Base-by-base conservation (phyloP, 1,139 yeast genomes). In the Nematodospora anomalae region DNA sequence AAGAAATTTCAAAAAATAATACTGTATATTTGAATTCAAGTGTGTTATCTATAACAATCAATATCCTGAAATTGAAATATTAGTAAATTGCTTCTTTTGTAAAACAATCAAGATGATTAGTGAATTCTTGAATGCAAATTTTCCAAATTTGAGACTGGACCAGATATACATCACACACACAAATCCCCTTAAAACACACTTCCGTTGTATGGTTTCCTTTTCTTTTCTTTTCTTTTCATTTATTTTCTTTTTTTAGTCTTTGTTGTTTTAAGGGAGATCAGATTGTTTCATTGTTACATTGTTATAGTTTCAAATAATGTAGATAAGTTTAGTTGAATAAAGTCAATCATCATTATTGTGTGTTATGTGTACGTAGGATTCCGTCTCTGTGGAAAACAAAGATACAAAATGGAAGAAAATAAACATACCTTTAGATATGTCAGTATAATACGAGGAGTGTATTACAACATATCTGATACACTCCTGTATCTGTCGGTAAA, bases 281-380 rank as follows among this genome's bases (percentile, higher is more conserved):
- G 35, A 26, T 26, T 26, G 21, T 20, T 11, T 14, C 16, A 15
- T 32, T 9, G 23, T 36, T 36, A 28, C 35, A 29, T 33, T 18
- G 16, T 9, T 21, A 18, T 18, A 16, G 9, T 13, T 37, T 37
- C 40, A 37, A 37, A 37, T 37, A 37, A 37, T 37, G 40, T 37
- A 37, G 40, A 37, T 37, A 37, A 37, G 33, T 33, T 28, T 21
- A 14, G 9, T 26, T 26, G 10, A 27, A 26, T 16, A 16, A 12
- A 25, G 13, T 8, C 11, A 20, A 28, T 31, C 35, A 37, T 37
- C 32, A 33, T 33, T n/a, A n/a, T 12, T 18, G 20, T 3, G 10
- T 14, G 27, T 20, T 9, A 21, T 9, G 12, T 9, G 12, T 14
- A 26, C 21, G 11, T n/a, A 12, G 12, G 14, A 30, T 15, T 23